phyloP scores from a whole-genome alignment of 2,329 filamentous ascomycete species.

The Colletotrichum shisoi region DNA sequence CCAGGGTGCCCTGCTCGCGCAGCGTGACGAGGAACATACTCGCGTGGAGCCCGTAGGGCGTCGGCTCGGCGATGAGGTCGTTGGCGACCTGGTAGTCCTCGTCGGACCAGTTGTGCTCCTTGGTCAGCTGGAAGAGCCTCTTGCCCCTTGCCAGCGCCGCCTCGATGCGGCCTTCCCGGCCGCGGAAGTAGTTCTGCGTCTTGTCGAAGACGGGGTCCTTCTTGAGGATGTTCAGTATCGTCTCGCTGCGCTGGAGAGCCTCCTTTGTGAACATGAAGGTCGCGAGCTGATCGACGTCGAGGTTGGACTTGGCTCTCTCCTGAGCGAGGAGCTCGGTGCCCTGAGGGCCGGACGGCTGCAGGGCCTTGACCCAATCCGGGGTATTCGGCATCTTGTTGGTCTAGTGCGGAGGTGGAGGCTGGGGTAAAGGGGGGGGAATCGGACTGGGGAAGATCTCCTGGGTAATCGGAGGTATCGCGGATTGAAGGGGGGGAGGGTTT shows the following conservation, averaged over 20 bases:
- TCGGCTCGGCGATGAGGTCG: conserved; percentile 75
- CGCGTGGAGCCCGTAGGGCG: conserved; percentile 76
- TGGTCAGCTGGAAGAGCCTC: conserved; percentile 70
- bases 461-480: conserved; percentile 7
- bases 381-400: conserved; percentile 35
- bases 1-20: conserved; percentile 73
- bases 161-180: conserved; percentile 73
- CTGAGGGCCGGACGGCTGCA: conserved; percentile 64
- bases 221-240: conserved; percentile 70
- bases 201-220: conserved; percentile 78
- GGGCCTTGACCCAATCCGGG: conserved; percentile 42
- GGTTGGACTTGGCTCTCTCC: conserved; percentile 72
- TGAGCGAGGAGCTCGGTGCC: conserved; percentile 73
- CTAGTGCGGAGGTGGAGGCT: conserved; percentile 1
- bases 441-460: conserved; percentile 12
- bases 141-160: conserved; percentile 75
- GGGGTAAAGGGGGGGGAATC: conserved; percentile 1
- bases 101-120: conserved; percentile 72
- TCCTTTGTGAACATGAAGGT: conserved; percentile 74
- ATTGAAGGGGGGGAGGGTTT: not conserved
- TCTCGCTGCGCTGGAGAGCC: conserved; percentile 66
- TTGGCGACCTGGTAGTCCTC: conserved; percentile 72
- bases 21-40: conserved; percentile 63
- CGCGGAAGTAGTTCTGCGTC: conserved; percentile 77
- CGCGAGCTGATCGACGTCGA: conserved; percentile 72